Conservation (phyloP, 148 eudicot species). For the Rhododendron williamsianum region DNA sequence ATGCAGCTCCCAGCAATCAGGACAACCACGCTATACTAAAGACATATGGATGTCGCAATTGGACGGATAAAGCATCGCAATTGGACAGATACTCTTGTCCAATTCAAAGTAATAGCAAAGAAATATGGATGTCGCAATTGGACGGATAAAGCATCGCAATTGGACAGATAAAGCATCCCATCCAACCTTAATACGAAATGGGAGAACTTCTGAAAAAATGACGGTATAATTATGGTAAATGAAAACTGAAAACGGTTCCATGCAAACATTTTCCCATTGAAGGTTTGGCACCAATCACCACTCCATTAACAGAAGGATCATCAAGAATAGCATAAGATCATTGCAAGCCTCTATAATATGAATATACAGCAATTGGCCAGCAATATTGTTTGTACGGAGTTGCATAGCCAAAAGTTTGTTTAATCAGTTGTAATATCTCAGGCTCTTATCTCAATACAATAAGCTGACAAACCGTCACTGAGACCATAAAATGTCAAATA, state of each 20-base stretch:
- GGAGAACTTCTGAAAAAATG: neutral
- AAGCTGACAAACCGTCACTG: neutral
- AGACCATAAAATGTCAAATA: neutral
- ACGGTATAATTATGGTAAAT: neutral
- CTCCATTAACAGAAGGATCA: neutral
- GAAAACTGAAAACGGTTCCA: neutral
- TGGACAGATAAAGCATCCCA: neutral
- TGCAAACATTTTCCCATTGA: neutral
- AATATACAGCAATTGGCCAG: neutral
- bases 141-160: conserved; percentile 1
- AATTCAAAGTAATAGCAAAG: neutral
- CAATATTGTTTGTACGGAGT: neutral
- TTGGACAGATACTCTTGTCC: neutral
- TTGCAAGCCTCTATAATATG: neutral
- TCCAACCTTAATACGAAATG: neutral
- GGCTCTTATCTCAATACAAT: neutral
- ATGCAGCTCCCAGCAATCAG: conserved; percentile 7
- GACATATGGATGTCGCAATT: neutral
- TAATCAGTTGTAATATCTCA: neutral
- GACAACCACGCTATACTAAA: neutral
- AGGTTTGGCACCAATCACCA: neutral
- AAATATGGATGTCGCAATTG: neutral
- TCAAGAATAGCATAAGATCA: neutral
- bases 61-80: neutral
- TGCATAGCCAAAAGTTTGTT: neutral